Evolutionary conservation across 805 yeast species (phyloP), one percentile per base, ranked within the genome.

Genomic region (Yamadazyma endophytica): DNA sequence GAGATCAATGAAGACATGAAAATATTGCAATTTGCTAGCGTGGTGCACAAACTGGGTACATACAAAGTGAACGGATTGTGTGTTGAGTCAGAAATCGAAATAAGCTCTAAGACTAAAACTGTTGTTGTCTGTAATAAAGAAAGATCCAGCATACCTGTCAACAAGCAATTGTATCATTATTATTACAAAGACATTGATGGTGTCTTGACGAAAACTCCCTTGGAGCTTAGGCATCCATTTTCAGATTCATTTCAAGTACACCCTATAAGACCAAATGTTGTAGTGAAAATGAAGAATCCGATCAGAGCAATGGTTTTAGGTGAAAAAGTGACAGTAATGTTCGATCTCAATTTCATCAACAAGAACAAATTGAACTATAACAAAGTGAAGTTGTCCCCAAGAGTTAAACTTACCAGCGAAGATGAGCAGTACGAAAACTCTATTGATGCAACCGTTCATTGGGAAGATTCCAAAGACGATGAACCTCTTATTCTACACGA

Each of bases 401-500:
- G 51, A 26, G 34, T 52, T 2, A 47, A 40, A 15, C 33, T 53
- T 5, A 6, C 27, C 13, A 7, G 37, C 6, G 18, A 29, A 15
- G 26, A 26, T 12, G 17, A 27, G 18, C 29, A 28, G 19, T 31
- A 28, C 7, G 24, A 5, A 9, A 5, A 19, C 9, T 31, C 34
- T 18, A 25, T 41, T 9, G 39, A 37, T 19, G 28, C 34, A 13
- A 56, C 44, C 26, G 46, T 46, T 4, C 52, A 50, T 32, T 65
- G 70, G 70, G 53, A 58, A 14, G 40, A 30, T 5, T 35, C 56
- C 25, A 65, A 65, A 36, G 72, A 65, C 36, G 72, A 65, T 28
- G 67, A 61, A 35, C 52, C 63, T 1, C 39, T 64, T 24, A 46
- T 47, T 16, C 28, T 64, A 18, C 31, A 40, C 4, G 39, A 42